Evolutionary conservation across 257 asterid genomes (phyloP), one percentile per base, ranked within the genome.

Genomic region (Nicotiana noctiflora): DNA sequence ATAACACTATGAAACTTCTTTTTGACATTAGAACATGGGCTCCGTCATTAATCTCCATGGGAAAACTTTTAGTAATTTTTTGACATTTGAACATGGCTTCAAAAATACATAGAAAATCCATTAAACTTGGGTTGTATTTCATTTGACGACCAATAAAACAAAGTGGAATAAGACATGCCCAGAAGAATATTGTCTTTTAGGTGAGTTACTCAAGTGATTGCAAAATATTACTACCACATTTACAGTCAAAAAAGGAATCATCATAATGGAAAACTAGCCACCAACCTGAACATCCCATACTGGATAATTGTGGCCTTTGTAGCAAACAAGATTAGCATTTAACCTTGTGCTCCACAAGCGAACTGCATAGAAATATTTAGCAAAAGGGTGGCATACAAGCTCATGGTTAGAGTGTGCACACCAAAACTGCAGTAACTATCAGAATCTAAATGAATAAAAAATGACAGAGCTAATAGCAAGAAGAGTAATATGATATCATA

Each of bases 211-310:
- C 7, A 23, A 72, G 78, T 44, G 60, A 72, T 46, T 6, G 40
- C 78, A 72, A 46, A 46, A 72, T 46, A 46, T 72, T 15, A 72
- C 21, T 15, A 72, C 21, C 77, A 46, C 12, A 72, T 13, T 23
- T 72, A 23, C 77, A 72, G 15, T 31, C 40, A 72, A 72, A 72
- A 72, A 2, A 72, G 19, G 77, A 70, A 70, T 70, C 59, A 70
- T 44, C 31, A 70, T 11, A 46, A 79, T 52, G 81, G 62, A 52
- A 63, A 56, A 65, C 46, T 63, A 68, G 44, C 31, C 44, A 79
- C 77, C 79, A 80, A 93, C 98, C 98, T 94, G 95, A 65, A 94
- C 98, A 90, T 96, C 99, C 99, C 99, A 96, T 66, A 96, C 98
- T 25, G 99, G 99, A 78, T 91, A 94, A 90, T 91, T 96, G 82